Base-by-base conservation (phyloP, 345 rosid species). In the Ricinus communis region DNA sequence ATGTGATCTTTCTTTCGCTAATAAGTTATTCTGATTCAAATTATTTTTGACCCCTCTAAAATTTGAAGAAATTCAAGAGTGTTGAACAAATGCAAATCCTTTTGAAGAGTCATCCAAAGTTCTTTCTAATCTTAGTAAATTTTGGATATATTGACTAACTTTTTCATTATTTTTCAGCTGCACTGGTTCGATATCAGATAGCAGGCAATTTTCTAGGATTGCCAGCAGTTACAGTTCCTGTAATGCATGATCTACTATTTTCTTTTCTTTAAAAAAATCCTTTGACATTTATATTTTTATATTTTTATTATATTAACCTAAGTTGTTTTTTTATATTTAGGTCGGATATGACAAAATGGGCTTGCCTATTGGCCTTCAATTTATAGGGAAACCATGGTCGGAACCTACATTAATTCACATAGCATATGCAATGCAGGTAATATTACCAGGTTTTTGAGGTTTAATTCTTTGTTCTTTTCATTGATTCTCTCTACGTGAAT, bases 341-440 rank as follows among this genome's bases (percentile, higher is more conserved):
- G 86, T 90, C 53, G 92, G 96, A 78, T 90, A 87, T 75, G 96
- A 90, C 72, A 72, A 72, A 41, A 76, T 58, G 30, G 89, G 90
- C 5, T 64, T 90, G 81, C 96, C 96, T 5, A 85, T 87, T 38
- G 91, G 96, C 31, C 86, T 90, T 43, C 96, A 90, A 53, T 86
- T 90, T 54, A 87, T 86, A 2, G 96, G 96, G 70, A 86, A 69
- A 78, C 96, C 96, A 36, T 90, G 96, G 96, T 87, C 90, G 27
- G 96, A 90, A 50, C 50, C 92, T 16, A 87, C 88, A 13, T 58
- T 90, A 53, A 73, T 90, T 71, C 89, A 82, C 18, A 61, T 87
- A 58, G 91, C 91, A 50, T 79, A 31, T 59, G 88, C 92, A 55
- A 78, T 86, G 84, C 91, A 90, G 96, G 96, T 86, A 47, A 11